These are phyloP conservation scores for Paramyrothecium roridum DNA, from an alignment of 2,329 filamentous ascomycete genomes.

Conservation along the genomic window DNA sequence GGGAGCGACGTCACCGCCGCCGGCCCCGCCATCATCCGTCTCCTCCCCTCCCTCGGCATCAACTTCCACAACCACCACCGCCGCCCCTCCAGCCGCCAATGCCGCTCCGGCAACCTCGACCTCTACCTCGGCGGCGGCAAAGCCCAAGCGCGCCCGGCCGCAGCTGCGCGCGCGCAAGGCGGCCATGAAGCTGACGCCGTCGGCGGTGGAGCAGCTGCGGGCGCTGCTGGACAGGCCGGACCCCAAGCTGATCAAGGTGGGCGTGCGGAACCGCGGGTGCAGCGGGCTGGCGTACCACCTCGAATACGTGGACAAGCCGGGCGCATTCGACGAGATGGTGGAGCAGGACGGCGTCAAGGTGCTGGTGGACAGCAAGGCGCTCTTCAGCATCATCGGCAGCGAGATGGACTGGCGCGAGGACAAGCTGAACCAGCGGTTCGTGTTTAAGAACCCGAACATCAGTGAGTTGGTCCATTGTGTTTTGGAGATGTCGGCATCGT, in stretches of 20 bases:
- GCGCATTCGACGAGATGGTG: constrained; percentile 83
- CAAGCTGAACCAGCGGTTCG: constrained; percentile 85
- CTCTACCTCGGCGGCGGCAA: constrained; percentile 60
- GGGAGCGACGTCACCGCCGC: constrained; percentile 14
- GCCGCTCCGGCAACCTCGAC: constrained; percentile 29
- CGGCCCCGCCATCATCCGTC: constrained; percentile 11
- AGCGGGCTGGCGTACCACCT: constrained; percentile 91
- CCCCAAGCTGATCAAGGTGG: constrained; percentile 89
- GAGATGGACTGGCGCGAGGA: constrained; percentile 99
- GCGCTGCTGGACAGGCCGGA: constrained; percentile 78
- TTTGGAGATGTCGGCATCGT: neutral
- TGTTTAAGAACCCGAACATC: constrained; percentile 97
- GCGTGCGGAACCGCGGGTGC: constrained; percentile 90
- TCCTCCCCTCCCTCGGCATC: constrained; percentile 10
- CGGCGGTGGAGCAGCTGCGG: constrained; percentile 76
- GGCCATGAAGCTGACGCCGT: constrained; percentile 79
- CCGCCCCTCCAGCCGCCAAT: constrained; percentile 11
- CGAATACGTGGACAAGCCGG: constrained; percentile 91
- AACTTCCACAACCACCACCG: constrained; percentile 9
- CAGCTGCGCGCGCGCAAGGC: constrained; percentile 71
- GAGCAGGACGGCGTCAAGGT: constrained; percentile 97
- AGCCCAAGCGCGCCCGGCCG: constrained; percentile 37
- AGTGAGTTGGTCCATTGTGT: constrained; percentile 61
- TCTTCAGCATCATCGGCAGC: constrained; percentile 96
- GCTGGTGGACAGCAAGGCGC: constrained; percentile 91